These are phyloP conservation scores for Tylopilus orsonianus DNA, from an alignment of 1,284 basidiomycete species.

Conservation along the genomic window DNA sequence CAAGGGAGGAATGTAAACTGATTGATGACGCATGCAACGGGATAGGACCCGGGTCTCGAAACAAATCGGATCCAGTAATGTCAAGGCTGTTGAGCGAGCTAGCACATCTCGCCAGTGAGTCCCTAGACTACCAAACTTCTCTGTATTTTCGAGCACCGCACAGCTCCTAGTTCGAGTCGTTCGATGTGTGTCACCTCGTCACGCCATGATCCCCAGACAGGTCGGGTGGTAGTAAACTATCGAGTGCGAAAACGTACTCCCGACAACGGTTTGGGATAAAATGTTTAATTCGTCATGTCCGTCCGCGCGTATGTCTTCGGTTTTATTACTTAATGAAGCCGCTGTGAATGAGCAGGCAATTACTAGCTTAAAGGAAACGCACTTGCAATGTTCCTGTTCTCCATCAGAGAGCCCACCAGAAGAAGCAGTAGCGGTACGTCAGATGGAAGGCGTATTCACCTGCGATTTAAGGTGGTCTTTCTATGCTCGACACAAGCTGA, in stretches of 20 bases:
- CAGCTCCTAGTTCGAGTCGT: constrained; percentile 44
- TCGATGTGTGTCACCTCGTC: constrained; percentile 41
- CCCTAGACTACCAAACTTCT: constrained; percentile 29
- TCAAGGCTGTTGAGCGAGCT: constrained; percentile 39
- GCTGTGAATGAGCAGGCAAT: constrained; percentile 11
- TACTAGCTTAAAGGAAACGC: background rate
- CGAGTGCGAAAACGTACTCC: constrained; percentile 39
- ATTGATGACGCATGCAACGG: constrained; percentile 24
- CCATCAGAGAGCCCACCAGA: constrained; percentile 34
- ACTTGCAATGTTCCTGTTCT: constrained; percentile 14
- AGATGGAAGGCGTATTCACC: constrained; percentile 50
- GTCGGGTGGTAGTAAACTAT: constrained; percentile 40
- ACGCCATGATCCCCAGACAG: constrained; percentile 46
- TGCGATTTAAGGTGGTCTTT: constrained; percentile 53
- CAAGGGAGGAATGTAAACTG: constrained; percentile 19
- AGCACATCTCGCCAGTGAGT: constrained; percentile 39
- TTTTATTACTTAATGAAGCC: constrained; percentile 25
- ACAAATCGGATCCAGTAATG: constrained; percentile 29
- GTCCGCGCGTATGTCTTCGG: constrained; percentile 12
- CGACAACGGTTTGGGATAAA: no score
- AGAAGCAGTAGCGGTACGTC: constrained; percentile 48
- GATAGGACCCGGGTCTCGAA: constrained; percentile 15
- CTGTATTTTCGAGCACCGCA: constrained; percentile 25
- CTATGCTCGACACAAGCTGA: constrained; percentile 52
- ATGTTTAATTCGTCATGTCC: constrained; percentile 4